phyloP scores from a whole-genome alignment of 2,329 filamentous ascomycete species.

The Xylariales sp. region DNA sequence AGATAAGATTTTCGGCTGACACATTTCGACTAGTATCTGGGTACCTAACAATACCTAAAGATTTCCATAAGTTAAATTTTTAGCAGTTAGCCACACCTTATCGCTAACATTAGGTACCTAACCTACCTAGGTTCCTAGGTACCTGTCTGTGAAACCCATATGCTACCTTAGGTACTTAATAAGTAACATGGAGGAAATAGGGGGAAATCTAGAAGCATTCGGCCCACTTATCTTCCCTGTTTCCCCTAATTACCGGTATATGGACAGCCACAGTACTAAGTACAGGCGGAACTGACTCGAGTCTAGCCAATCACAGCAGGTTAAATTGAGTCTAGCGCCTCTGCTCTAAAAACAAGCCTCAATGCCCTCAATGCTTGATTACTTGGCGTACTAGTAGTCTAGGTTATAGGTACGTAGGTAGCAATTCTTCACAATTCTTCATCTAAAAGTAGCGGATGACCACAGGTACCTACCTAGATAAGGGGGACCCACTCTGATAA shows the following conservation, averaged over 20 bases:
- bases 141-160: background rate
- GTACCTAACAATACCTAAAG: no score
- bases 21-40: background rate
- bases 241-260: slow-evolving; percentile 6
- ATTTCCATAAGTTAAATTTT: background rate
- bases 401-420: background rate
- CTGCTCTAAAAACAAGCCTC: slow-evolving; percentile 1
- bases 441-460: slow-evolving; percentile 3
- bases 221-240: slow-evolving; percentile 18
- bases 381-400: no score
- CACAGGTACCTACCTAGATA: no score
- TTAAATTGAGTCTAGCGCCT: slow-evolving; percentile 5
- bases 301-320: slow-evolving; percentile 23
- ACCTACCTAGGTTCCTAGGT: no score
- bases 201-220: slow-evolving; percentile 16
- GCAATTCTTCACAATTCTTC: background rate
- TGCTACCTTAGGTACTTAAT: background rate
- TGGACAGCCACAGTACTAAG: background rate
- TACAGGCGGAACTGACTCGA: slow-evolving; percentile 11
- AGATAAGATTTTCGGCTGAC: slow-evolving; percentile 39
- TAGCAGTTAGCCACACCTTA: slow-evolving; percentile 8
- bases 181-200: slow-evolving; percentile 1
- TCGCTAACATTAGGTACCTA: slow-evolving; percentile 20
- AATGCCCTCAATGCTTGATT: slow-evolving; percentile 22
- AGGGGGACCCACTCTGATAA: no score